Evolutionary conservation across 176 grass and related monocot species (phyloP).

Genomic region (Aechmea fasciata): DNA sequence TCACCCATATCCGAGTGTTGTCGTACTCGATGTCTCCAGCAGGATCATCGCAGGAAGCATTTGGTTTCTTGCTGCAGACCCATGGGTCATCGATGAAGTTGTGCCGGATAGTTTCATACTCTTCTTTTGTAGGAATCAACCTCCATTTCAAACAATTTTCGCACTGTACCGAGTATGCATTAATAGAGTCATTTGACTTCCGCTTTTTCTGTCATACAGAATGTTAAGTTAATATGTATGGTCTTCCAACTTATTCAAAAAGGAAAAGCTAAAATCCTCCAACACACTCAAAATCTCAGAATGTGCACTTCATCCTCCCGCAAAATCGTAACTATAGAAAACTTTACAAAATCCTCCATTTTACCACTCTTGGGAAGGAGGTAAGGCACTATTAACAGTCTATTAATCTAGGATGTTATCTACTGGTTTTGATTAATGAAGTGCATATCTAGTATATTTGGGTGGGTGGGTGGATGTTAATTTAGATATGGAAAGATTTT

Average conservation of each 20-base stretch:
- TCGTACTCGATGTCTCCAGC: slow-evolving; percentile 72
- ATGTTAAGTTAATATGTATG: neutral
- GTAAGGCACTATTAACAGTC: no score
- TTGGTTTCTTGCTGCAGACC: slow-evolving; percentile 47
- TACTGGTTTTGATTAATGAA: no score
- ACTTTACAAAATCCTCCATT: neutral
- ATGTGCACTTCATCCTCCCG: neutral
- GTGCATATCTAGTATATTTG: no score
- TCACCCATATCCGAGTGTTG: slow-evolving; percentile 53
- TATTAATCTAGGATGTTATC: no score
- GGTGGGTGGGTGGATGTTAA: no score
- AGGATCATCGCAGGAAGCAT: slow-evolving; percentile 48
- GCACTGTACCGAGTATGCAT: slow-evolving; percentile 70
- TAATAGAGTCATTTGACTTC: slow-evolving; percentile 40
- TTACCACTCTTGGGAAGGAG: no score
- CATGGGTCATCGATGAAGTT: slow-evolving; percentile 65
- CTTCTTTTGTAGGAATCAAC: slow-evolving; percentile 49
- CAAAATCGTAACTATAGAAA: neutral
- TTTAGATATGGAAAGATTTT: no score
- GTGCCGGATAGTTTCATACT: slow-evolving; percentile 63
- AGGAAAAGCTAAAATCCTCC: no score
- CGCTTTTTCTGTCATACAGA: slow-evolving; percentile 32
- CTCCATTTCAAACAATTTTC: slow-evolving; percentile 68
- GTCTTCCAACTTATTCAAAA: neutral
- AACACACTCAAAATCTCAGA: no score